Evolutionary conservation across 1,284 basidiomycete genomes (phyloP).

Genomic region (Cerioporus squamosus): DNA sequence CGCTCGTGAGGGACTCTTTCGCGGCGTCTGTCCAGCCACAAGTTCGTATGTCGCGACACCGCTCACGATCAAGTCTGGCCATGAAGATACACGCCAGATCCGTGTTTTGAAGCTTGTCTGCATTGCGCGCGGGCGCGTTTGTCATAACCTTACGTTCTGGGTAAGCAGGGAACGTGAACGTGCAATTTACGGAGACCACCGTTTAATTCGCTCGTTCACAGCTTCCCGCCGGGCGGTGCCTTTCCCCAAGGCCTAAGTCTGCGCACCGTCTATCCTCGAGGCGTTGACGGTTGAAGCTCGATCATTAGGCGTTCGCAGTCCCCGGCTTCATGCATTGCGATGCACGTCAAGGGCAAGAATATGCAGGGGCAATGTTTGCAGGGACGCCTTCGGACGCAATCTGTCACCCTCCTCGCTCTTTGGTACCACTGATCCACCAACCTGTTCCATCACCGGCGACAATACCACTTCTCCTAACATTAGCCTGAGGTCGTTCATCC

Average conservation of each 20-base stretch:
- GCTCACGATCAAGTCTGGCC: not conserved
- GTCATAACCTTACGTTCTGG: not conserved
- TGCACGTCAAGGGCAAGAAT: not conserved
- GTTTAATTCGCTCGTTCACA: not conserved
- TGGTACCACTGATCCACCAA: not conserved
- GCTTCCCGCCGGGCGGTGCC: not conserved
- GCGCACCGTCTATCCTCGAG: not conserved
- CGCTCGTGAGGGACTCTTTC: too few relatives aligned
- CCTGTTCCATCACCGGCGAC: not conserved
- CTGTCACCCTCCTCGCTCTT: slow-evolving; percentile 1
- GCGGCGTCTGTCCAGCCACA: too few relatives aligned
- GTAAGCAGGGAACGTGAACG: not conserved
- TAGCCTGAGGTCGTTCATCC: too few relatives aligned
- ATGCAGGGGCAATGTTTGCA: not conserved
- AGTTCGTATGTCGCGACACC: too few relatives aligned
- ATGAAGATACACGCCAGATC: not conserved
- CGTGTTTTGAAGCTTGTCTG: slow-evolving; percentile 4
- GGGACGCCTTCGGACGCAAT: not conserved
- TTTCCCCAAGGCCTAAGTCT: not conserved
- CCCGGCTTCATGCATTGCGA: not conserved
- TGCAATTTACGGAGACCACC: not conserved
- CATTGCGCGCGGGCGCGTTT: not conserved
- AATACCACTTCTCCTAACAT: too few relatives aligned
- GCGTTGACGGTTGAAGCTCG: not conserved
- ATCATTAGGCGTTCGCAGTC: not conserved